These are phyloP conservation scores for Trypanosoma platydactyli DNA, from an alignment of 208 protist species.

Conservation along the genomic window DNA sequence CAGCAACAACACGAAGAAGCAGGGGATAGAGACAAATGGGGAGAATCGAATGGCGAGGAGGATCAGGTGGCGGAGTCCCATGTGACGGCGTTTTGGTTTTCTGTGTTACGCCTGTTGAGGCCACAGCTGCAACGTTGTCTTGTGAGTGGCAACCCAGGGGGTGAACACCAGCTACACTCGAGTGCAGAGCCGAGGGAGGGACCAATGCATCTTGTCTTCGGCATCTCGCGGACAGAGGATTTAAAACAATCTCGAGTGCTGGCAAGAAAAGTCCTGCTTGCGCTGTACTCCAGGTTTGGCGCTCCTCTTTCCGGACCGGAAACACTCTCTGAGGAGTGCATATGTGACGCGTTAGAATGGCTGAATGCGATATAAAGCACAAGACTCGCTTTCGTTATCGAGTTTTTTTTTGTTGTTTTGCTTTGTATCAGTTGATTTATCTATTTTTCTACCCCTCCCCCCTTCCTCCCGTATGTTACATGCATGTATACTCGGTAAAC, in stretches of 20 bases:
- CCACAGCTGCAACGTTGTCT: conserved; percentile 13
- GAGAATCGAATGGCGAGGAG: neutral
- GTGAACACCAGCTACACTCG: neutral
- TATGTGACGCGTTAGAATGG: conserved; percentile 13
- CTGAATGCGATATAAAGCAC: conserved; percentile 16
- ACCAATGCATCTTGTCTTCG: neutral
- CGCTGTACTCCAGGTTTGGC: conserved; percentile 30
- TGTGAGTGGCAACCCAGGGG: neutral
- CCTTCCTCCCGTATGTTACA: neutral
- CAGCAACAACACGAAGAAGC: neutral
- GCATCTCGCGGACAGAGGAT: neutral
- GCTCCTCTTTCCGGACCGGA: neutral
- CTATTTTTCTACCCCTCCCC: conserved; percentile 5
- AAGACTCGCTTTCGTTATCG: neutral
- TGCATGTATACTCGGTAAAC: no score
- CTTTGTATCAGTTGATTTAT: conserved; percentile 7
- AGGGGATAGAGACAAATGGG: neutral
- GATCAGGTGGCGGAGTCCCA: conserved; percentile 9
- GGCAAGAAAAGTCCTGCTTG: conserved; percentile 36
- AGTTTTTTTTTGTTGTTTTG: neutral
- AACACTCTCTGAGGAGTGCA: neutral
- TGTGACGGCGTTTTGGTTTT: conserved; percentile 29
- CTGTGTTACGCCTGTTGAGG: conserved; percentile 19
- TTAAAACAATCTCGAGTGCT: conserved; percentile 13
- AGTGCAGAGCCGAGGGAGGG: neutral